Evolutionary conservation across 2,329 filamentous ascomycete genomes (phyloP), one percentile per base, ranked within the genome.

Genomic region (Cryphonectria naterciae): DNA sequence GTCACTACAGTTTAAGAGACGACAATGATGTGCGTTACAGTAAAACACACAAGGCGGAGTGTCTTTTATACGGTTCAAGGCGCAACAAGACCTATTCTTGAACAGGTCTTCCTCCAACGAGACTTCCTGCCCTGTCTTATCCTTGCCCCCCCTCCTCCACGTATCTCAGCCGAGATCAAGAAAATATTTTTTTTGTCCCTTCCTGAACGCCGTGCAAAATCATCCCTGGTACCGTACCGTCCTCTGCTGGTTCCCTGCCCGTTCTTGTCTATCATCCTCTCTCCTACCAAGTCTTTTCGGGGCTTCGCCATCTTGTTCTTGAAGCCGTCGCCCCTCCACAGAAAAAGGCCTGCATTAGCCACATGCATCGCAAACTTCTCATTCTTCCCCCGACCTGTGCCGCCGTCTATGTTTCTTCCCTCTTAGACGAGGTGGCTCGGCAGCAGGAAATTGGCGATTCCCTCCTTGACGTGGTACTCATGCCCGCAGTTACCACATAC

Each of bases 391-490:
- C 37, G 10, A 39, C 37, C 37, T 39, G 37, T 11, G 37, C 37
- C 37, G 7, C 37, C 22, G 58, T 39, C 19, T 7, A 10, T 60
- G 32, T 39, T 3, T 11, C 17, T 2, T 22, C n/a, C n/a, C 19
- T 43, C 37, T 82, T 79, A 89, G 63, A 95, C 96, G 81, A 99
- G 83, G 84, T 99, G 96, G 77, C 92, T 96, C 17, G 96, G 96
- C 75, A 99, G 83, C 79, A 99, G 83, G 78, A 99, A 99, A 81
- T 98, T 98, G 72, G 94, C 94, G 80, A 98, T 97, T 6, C 96
- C 96, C 82, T 99, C 95, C 79, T 96, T 95, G 74, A 99, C 91
- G 71, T 90, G 90, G 81, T 98, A 99, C 84, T 97, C 93, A 79
- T 98, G 95, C 64, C 93, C 93, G 79, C 96, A 99, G 81, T 92